These are phyloP conservation scores for Dryas integrifolia DNA, from an alignment of 331 rosid species.

Conservation along the genomic window DNA sequence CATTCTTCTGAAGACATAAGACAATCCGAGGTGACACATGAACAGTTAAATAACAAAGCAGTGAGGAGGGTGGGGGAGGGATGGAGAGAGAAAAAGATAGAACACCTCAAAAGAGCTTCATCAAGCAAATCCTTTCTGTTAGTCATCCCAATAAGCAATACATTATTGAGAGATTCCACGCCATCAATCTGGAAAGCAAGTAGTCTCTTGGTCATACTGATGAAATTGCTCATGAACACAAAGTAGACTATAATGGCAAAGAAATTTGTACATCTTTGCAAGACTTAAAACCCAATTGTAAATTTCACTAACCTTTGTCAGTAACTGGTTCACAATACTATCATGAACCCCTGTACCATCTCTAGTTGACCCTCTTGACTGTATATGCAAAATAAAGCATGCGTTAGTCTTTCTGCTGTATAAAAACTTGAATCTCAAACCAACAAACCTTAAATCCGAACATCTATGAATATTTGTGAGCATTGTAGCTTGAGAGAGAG, in stretches of 20 bases:
- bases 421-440: background rate
- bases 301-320: slow-evolving; percentile 71
- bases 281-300: slow-evolving; percentile 18
- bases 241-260: background rate
- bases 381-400: slow-evolving; percentile 26
- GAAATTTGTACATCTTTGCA: slow-evolving; percentile 4
- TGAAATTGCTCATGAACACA: slow-evolving; percentile 8
- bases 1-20: slow-evolving; percentile 16
- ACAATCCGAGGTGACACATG: background rate
- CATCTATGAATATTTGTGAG: background rate
- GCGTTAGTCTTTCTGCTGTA: background rate
- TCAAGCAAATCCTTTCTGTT: slow-evolving; percentile 98
- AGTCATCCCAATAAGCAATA: slow-evolving; percentile 99
- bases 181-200: slow-evolving; percentile 87
- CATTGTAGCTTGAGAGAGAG: too few relatives aligned
- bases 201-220: slow-evolving; percentile 28
- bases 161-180: slow-evolving; percentile 95
- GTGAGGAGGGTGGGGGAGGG: background rate
- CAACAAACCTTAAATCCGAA: background rate
- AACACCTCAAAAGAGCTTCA: slow-evolving; percentile 93
- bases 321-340: slow-evolving; percentile 96
- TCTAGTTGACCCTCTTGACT: slow-evolving; percentile 97
- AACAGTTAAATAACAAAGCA: slow-evolving; percentile 10
- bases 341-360: slow-evolving; percentile 99
- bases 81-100: slow-evolving; percentile 9